phyloP scores from a whole-genome alignment of 768 basidiomycete species.

The Postia placenta region DNA sequence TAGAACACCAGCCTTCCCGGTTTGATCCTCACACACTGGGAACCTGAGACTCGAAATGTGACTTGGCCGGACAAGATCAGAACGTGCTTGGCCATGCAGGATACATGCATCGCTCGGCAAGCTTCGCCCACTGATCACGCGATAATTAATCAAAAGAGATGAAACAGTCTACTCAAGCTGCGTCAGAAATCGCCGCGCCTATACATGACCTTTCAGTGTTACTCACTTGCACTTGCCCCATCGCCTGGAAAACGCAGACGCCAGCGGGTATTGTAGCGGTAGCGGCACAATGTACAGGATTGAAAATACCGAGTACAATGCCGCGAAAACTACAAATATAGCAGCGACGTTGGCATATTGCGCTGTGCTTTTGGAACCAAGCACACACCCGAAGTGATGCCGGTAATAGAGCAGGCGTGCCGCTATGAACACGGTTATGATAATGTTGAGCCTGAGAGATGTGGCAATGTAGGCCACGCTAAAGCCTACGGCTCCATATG shows the following conservation, averaged over 20 bases:
- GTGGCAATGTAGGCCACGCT: background rate
- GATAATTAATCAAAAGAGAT: background rate
- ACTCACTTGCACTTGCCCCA: slow-evolving; percentile 1
- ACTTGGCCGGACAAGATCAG: background rate
- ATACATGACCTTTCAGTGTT: background rate
- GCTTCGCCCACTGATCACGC: background rate
- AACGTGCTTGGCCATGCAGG: background rate
- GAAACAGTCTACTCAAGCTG: background rate
- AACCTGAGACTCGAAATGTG: background rate
- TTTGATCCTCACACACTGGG: background rate
- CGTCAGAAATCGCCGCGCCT: background rate
- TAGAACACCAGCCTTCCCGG: background rate
- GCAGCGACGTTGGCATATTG: background rate
- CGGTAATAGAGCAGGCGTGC: background rate
- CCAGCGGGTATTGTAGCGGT: background rate
- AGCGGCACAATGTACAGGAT: background rate
- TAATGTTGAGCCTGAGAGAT: slow-evolving; percentile 1
- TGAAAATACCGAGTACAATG: background rate
- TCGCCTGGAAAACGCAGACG: background rate
- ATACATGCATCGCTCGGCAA: background rate
- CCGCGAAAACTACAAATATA: background rate
- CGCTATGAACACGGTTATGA: background rate
- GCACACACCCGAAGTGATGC: background rate
- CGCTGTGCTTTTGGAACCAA: background rate
- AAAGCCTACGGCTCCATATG: background rate